Evolutionary conservation across 2,329 filamentous ascomycete genomes (phyloP), one percentile per base, ranked within the genome.

Genomic region (Colletotrichum tropicicola): DNA sequence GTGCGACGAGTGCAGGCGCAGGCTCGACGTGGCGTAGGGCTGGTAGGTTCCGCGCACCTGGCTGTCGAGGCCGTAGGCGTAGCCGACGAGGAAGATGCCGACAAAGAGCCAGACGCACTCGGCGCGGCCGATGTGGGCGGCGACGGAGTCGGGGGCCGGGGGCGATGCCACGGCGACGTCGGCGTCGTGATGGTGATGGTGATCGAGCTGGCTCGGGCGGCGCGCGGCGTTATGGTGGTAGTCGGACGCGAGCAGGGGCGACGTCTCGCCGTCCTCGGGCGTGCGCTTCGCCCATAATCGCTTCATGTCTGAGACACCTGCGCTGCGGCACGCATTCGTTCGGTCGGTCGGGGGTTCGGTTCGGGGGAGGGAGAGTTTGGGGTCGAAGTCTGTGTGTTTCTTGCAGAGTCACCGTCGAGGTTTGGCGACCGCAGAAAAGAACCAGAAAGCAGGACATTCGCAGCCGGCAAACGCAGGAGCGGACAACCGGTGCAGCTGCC

Each of bases 31-130:
- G 0, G 87, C 88, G 68, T 81, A 79, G 0, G 87, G 82, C 77
- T 86, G 83, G 70, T 87, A 88, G 2, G 81, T 79, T 13, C 75
- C 77, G 2, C 86, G 80, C 28, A 87, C 78, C 7, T 79, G 82
- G 25, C 81, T 81, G 71, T 89, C 85, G 27, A 89, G 76, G 0
- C 85, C 85, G 69, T 89, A 89, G 6, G 85, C 85, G 70, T 88
- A 90, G 2, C 86, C 83, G 48, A 89, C 79, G 19, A 90, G 70
- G 71, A 90, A 89, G 57, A 89, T 81, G 23, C 84, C 81, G 28
- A 82, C 70, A 69, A 89, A 89, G 49, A 90, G 78, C 65, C 80
- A 78, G 13, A 82, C 70, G 2, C 85, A 82, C 68, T 88, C 82
- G 3, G 72, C 64, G 0, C 73, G 63, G 0, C 80, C 82, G 17